Evolutionary conservation across 495 filamentous ascomycete species (phyloP).

Genomic region (Xylaria grammica): DNA sequence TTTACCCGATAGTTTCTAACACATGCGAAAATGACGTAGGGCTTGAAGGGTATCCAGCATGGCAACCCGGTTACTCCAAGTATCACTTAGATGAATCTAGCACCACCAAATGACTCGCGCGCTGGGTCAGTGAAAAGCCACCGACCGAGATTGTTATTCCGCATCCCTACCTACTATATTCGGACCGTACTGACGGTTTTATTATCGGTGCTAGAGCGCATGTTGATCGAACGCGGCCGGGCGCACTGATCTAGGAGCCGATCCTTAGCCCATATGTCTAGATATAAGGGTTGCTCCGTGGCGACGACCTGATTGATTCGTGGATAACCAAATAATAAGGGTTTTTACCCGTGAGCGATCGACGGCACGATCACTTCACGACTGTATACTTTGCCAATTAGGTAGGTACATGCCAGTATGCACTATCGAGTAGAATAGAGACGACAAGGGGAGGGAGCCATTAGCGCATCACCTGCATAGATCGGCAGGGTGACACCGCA

Average conservation of each 20-base stretch:
- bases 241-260: not conserved
- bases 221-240: not conserved
- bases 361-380: not conserved
- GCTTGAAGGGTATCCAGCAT: too few species aligned
- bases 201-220: not conserved
- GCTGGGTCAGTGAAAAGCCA: not conserved
- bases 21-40: not conserved
- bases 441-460: not conserved
- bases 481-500: slow-evolving; percentile 2
- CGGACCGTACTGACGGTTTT: not conserved
- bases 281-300: not conserved
- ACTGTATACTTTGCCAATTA: not conserved
- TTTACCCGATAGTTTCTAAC: not conserved
- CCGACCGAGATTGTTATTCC: too few species aligned
- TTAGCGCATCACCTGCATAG: not conserved
- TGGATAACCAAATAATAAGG: not conserved
- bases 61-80: not conserved
- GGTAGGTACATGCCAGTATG: too few species aligned
- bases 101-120: not conserved
- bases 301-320: not conserved
- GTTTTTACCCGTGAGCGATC: not conserved
- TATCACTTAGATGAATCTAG: not conserved
- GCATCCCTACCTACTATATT: not conserved
- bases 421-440: too few species aligned
- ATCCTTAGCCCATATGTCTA: not conserved